Evolutionary conservation across 2,329 filamentous ascomycete species (phyloP).

Genomic region (Talaromyces sp.): DNA sequence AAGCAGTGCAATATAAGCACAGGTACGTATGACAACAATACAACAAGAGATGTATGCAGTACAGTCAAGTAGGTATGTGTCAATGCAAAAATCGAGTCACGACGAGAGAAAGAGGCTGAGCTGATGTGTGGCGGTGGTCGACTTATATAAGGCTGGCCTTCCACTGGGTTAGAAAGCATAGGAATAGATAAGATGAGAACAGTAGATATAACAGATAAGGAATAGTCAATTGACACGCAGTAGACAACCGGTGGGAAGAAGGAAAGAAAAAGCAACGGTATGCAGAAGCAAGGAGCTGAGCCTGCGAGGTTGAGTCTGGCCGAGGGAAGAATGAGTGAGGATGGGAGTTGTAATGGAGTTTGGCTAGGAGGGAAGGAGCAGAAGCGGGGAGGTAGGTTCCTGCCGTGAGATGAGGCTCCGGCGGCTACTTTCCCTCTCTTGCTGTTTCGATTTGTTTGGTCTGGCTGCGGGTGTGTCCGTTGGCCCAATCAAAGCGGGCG

Average conservation of each 20-base stretch:
- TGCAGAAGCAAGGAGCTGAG: background rate
- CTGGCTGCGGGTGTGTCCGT: background rate
- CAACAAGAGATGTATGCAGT: background rate
- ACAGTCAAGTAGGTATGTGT: background rate
- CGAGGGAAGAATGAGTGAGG: background rate
- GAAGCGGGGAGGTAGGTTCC: background rate
- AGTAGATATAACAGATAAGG: background rate
- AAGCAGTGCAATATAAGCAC: conserved; percentile 1
- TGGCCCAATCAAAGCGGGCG: background rate
- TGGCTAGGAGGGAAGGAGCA: background rate
- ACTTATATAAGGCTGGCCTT: background rate
- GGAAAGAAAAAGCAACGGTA: background rate
- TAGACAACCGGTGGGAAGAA: background rate
- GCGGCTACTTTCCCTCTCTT: conserved; percentile 6
- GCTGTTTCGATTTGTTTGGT: conserved; percentile 2
- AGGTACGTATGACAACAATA: background rate
- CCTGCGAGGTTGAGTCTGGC: background rate
- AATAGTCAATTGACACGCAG: conserved; percentile 1
- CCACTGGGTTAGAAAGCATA: no score
- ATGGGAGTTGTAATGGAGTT: background rate
- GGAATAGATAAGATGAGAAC: background rate
- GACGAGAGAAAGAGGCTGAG: conserved; percentile 7
- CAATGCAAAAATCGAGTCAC: background rate
- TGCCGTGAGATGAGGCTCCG: conserved; percentile 6
- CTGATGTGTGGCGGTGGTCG: conserved; percentile 13